A percentile compares a stretch with the other conserved stretches of the same genome.
Evolutionary conservation across 2,329 filamentous ascomycete genomes (phyloP).

Genomic region (Verticillium tricorpus): DNA sequence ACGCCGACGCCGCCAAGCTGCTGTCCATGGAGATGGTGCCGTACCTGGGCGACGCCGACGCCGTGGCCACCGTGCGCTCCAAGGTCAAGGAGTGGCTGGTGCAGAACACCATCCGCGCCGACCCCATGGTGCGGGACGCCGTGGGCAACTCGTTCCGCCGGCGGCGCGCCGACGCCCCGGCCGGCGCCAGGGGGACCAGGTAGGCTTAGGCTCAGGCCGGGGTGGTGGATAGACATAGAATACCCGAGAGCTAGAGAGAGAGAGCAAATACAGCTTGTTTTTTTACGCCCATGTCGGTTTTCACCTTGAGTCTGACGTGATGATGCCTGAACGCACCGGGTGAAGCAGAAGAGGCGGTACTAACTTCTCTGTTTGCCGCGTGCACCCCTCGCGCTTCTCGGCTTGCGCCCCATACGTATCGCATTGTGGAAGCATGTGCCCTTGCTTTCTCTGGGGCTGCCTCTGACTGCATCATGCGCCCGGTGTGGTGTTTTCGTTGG

Average conservation of each 20-base stretch:
- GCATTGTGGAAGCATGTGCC: background rate
- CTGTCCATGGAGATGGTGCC: slow-evolving; percentile 77
- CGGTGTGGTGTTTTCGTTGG: background rate
- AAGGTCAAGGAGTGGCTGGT: slow-evolving; percentile 85
- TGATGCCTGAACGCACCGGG: too few relatives aligned
- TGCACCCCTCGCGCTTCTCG: background rate
- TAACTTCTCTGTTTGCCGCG: background rate
- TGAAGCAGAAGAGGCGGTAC: background rate
- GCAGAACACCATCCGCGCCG: slow-evolving; percentile 74
- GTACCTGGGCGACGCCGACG: slow-evolving; percentile 67
- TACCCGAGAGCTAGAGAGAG: background rate
- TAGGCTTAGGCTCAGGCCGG: slow-evolving; percentile 18
- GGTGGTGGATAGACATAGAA: background rate
- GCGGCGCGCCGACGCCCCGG: slow-evolving; percentile 56
- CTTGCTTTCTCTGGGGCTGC: background rate
- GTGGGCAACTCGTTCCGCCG: slow-evolving; percentile 63
- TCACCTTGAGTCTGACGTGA: too few relatives aligned
- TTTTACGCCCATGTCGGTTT: too few relatives aligned
- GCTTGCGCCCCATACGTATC: background rate
- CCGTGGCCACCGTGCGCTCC: slow-evolving; percentile 58
- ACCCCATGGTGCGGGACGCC: slow-evolving; percentile 78
- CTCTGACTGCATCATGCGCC: background rate
- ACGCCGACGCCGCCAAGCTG: slow-evolving; percentile 65
- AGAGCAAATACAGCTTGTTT: too few relatives aligned
- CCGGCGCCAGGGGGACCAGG: slow-evolving; percentile 52